Percentiles rank a stretch among this genome's conserved stretches.
Evolutionary conservation across 495 filamentous ascomycete genomes (phyloP).

Genomic region (Astrocystis sublimbata): DNA sequence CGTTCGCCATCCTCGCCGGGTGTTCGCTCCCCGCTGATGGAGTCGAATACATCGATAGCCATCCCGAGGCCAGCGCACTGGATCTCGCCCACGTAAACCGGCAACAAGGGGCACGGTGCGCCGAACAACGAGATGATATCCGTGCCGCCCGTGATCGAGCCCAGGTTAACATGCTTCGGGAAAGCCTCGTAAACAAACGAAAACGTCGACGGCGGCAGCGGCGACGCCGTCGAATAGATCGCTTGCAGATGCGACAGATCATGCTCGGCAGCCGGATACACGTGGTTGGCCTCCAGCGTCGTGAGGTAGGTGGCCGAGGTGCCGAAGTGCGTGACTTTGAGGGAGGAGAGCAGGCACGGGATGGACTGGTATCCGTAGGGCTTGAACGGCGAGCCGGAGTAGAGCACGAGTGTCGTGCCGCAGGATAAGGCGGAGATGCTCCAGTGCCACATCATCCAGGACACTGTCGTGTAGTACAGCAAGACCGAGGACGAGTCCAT

Average conservation of each 20-base stretch:
- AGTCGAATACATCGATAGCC: conserved; percentile 78
- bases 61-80: conserved; percentile 90
- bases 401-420: conserved; percentile 79
- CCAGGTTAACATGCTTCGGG: conserved; percentile 71
- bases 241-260: conserved; percentile 64
- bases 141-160: conserved; percentile 84
- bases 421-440: conserved; percentile 77
- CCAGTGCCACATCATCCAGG: conserved; percentile 99
- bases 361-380: conserved; percentile 46
- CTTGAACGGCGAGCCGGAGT: conserved; percentile 86
- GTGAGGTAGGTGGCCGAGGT: conserved; percentile 93
- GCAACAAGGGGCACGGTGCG: conserved; percentile 78
- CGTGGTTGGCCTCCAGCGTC: conserved; percentile 76
- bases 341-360: conserved; percentile 42
- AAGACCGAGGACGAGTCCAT: conserved; percentile 52
- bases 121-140: conserved; percentile 96
- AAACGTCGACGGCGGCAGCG: conserved; percentile 90
- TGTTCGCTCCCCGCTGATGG: conserved; percentile 49
- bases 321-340: conserved; percentile 84
- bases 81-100: conserved; percentile 85
- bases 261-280: conserved; percentile 60
- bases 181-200: conserved; percentile 83
- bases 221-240: conserved; percentile 92
- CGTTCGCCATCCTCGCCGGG: conserved; percentile 74
- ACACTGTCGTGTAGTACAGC: conserved; percentile 90